Base-by-base conservation (phyloP, 2,329 filamentous ascomycete genomes). In the Fusarium lateritium region DNA sequence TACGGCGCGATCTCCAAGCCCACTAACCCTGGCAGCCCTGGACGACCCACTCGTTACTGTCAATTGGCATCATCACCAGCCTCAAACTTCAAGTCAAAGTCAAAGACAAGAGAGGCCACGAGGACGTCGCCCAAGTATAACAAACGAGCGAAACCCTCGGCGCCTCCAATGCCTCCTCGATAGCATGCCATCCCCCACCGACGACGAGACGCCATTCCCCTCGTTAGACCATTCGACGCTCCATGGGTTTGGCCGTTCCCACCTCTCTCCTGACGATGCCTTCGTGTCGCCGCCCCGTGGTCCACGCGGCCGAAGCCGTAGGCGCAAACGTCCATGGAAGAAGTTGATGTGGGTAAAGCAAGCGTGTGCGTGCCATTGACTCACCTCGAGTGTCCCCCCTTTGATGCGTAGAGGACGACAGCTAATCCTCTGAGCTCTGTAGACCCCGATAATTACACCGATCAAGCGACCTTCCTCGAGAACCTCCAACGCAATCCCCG, bases 381-480 rank as follows among this genome's bases (percentile, higher is more conserved):
- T 43, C 38, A 45, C 13, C n/a, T 5, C 33, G 17, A 15, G 19
- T 38, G 44, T 13, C 21, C 17, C 38, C 24, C n/a, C 10, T 15
- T 15, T 21, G 22, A 49, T 38, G 26, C 22, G 10, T 34, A 38
- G 13, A 61, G n/a, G 33, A 45, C 39, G n/a, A 31, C 26, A 49
- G 62, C 56, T 67, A 44, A 67, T 34, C 42, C 8, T 36, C 28
- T 14, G 40, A 62, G 31, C 17, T n/a, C 21, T 17, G 14, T 53
- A 94, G 93, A 97, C 77, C 94, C 96, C n/a, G 96, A 99, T 79
- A 99, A 99, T 79, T 98, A 98, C 78, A 98, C 96, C 40, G 96
- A 99, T 78, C 94, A 96, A 77, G 93, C 93, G 63, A 98, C 96
- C 2, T 99, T 99, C 75, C 90, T 99, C 71, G 95, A 98, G 77